These are phyloP conservation scores for Trichothecium roseum DNA, from an alignment of 2,329 filamentous ascomycete genomes.

Conservation along the genomic window DNA sequence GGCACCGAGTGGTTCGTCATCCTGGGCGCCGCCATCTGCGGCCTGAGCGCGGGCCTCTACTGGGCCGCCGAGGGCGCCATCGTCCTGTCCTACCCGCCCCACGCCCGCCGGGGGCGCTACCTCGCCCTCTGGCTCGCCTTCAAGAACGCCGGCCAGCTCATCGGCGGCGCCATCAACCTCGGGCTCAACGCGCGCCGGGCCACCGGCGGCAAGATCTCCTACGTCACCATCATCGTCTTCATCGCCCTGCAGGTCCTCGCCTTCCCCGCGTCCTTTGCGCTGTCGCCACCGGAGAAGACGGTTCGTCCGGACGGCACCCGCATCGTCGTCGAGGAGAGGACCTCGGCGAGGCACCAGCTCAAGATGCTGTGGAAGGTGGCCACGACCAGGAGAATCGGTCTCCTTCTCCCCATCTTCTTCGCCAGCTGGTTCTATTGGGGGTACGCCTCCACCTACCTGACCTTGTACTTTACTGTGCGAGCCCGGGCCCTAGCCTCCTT, in stretches of 20 bases:
- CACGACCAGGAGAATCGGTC: conserved; percentile 1
- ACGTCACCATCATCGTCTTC: conserved; percentile 21
- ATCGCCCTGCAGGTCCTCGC: conserved; percentile 34
- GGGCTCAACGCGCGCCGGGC: conserved; percentile 30
- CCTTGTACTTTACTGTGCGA: conserved; percentile 11
- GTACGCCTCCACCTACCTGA: conserved; percentile 9
- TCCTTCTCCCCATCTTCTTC: conserved; percentile 7
- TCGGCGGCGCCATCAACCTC: conserved; percentile 35
- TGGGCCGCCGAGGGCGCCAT: conserved; percentile 15
- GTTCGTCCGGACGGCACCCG: conserved; percentile 23
- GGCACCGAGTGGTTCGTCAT: conserved; percentile 29
- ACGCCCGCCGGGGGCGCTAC: conserved; percentile 10
- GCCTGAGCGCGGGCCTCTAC: conserved; percentile 20
- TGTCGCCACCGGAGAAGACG: conserved; percentile 34
- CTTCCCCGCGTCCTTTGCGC: conserved; percentile 30
- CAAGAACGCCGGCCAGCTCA: conserved; percentile 30
- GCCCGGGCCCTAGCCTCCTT: conserved; percentile 10
- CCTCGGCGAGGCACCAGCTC: conserved; percentile 4
- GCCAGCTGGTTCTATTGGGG: conserved; percentile 8
- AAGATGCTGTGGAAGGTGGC: conserved; percentile 3
- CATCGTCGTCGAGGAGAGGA: conserved; percentile 6
- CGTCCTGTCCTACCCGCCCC: conserved; percentile 9
- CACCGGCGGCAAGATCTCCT: conserved; percentile 10
- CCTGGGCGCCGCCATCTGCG: conserved; percentile 26
- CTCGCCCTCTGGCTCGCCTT: conserved; percentile 32